phyloP scores from a whole-genome alignment of 2,329 filamentous ascomycete genomes.

The Paraphoma chrysanthemicola region DNA sequence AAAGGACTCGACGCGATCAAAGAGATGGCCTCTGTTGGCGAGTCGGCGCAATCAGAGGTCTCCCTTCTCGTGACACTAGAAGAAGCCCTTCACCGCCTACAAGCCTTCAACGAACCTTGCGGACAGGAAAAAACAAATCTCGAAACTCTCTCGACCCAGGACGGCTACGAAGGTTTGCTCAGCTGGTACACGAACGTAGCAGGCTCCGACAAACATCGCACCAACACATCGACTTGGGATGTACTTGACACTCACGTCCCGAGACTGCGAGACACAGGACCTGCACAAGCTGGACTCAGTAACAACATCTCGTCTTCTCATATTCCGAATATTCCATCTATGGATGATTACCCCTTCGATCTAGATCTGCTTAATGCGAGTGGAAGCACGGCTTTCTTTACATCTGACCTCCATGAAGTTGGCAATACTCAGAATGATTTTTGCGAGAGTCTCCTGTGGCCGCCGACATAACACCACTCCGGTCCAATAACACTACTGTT shows the following conservation, averaged over 20 bases:
- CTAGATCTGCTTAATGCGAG: slow-evolving; percentile 14
- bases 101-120: slow-evolving; percentile 9
- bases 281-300: not conserved
- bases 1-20: slow-evolving; percentile 11
- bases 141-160: not conserved
- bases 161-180: slow-evolving; percentile 11
- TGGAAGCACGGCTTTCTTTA: slow-evolving; percentile 13
- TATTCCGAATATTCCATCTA: not conserved
- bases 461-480: not conserved
- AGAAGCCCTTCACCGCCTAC: slow-evolving; percentile 12
- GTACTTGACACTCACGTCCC: not conserved
- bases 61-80: slow-evolving; percentile 14
- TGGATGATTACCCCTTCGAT: slow-evolving; percentile 16
- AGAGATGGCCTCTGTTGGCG: slow-evolving; percentile 17
- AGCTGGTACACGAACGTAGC: slow-evolving; percentile 11
- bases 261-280: not conserved
- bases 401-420: slow-evolving; percentile 7
- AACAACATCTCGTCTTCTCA: not conserved
- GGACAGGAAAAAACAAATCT: not conserved
- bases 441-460: slow-evolving; percentile 11
- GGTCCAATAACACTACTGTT: not conserved
- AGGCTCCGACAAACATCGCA: not conserved
- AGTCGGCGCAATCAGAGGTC: slow-evolving; percentile 18
- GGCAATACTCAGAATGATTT: slow-evolving; percentile 10
- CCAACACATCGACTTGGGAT: not conserved